phyloP scores from a whole-genome alignment of 75 land plant species.

The Cupressus sempervirens region DNA sequence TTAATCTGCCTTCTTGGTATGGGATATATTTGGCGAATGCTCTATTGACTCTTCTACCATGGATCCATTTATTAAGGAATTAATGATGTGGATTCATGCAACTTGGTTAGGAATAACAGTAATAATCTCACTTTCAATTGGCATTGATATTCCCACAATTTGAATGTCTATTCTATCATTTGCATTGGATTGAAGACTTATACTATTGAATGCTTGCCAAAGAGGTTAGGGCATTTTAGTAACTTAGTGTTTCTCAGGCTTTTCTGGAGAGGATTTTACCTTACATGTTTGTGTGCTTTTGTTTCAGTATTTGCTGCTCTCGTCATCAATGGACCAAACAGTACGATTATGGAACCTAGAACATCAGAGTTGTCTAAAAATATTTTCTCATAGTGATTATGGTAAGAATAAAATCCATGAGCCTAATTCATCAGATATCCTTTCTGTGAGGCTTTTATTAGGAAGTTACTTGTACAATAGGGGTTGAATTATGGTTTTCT shows the following conservation, averaged over 20 bases:
- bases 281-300: neutral
- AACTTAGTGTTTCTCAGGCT: neutral
- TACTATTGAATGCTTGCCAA: neutral
- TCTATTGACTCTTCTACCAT: neutral
- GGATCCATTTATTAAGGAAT: neutral
- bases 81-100: neutral
- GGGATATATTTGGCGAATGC: neutral
- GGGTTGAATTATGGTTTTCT: neutral
- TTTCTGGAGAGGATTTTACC: neutral
- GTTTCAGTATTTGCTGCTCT: conserved; percentile 72
- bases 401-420: conserved; percentile 39
- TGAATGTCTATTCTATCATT: neutral
- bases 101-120: neutral
- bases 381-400: conserved; percentile 71
- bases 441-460: neutral
- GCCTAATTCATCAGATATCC: neutral
- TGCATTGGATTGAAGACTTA: neutral
- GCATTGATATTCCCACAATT: neutral
- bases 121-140: neutral
- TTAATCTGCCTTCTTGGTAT: neutral
- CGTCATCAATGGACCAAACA: conserved; percentile 89
- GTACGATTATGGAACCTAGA: conserved; percentile 85
- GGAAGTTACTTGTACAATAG: neutral
- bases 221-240: neutral
- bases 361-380: conserved; percentile 43